These are phyloP conservation scores for Kluyveromyces aestuarii DNA, from an alignment of 805 yeast genomes.

Conservation along the genomic window DNA sequence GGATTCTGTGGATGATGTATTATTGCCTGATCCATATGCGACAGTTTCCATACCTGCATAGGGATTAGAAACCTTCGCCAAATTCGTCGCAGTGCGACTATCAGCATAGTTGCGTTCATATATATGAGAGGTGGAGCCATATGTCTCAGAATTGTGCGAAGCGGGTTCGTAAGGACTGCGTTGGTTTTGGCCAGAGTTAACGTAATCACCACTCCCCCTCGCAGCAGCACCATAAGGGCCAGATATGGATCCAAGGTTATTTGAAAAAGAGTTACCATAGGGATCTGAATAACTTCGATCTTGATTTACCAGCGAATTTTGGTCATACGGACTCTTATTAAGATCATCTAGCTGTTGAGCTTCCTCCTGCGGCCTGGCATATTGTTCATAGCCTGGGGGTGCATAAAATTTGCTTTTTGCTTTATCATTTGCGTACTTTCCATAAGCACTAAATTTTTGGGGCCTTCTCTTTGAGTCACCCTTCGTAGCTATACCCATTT, in stretches of 20 bases:
- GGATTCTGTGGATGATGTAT: neutral
- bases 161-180: neutral
- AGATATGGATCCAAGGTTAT: neutral
- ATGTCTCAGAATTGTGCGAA: neutral
- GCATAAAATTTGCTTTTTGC: constrained; percentile 30
- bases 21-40: constrained; percentile 1
- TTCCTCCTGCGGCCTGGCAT: constrained; percentile 16
- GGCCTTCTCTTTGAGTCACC: constrained; percentile 28
- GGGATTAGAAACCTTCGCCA: constrained; percentile 4
- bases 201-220: neutral
- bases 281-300: neutral
- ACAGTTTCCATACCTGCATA: constrained; percentile 5
- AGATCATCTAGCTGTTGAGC: constrained; percentile 12
- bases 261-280: neutral
- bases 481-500: constrained; percentile 36
- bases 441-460: constrained; percentile 40
- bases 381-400: constrained; percentile 32
- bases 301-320: neutral
- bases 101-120: constrained; percentile 5
- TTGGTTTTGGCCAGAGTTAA: neutral
- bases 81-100: constrained; percentile 6
- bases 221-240: neutral
- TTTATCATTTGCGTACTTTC: constrained; percentile 36
- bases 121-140: constrained; percentile 2
- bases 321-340: constrained; percentile 10